Evolutionary conservation across 2,329 filamentous ascomycete species (phyloP).

Genomic region (Fusarium virguliforme): DNA sequence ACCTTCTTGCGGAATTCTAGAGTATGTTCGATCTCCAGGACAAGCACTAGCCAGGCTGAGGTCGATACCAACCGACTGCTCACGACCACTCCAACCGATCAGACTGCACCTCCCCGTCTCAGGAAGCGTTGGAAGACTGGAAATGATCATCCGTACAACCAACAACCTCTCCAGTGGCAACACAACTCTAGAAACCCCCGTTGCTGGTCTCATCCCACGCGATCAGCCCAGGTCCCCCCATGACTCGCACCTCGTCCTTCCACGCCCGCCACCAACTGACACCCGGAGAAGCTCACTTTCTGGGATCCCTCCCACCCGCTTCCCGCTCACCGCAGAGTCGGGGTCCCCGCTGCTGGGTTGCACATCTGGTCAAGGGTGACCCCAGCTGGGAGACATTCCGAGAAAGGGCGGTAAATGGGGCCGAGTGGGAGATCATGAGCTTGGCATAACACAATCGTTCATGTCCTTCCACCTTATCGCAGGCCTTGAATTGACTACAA

Average conservation of each 20-base stretch:
- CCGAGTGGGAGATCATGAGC: constrained; percentile 17
- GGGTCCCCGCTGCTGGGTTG: constrained; percentile 5
- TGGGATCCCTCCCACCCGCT: background rate
- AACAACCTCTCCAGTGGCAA: background rate
- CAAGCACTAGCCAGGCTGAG: too few relatives aligned
- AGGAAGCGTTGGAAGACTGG: background rate
- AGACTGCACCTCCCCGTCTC: background rate
- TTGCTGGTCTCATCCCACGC: constrained; percentile 1
- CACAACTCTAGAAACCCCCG: background rate
- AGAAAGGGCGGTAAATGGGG: background rate
- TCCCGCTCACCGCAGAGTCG: constrained; percentile 3
- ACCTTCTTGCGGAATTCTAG: background rate
- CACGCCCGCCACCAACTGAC: background rate
- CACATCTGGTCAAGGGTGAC: background rate
- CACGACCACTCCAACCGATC: background rate
- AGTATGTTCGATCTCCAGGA: too few relatives aligned
- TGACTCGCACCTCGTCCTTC: constrained; percentile 1
- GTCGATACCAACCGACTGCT: background rate
- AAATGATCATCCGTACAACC: background rate
- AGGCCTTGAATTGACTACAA: constrained; percentile 1
- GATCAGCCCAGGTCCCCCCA: constrained; percentile 3
- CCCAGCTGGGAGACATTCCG: constrained; percentile 1
- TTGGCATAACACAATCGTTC: background rate
- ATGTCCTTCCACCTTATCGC: background rate
- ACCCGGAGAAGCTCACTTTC: background rate